Conservation (phyloP, 805 yeast species). For the Yarrowia keelungensis region DNA sequence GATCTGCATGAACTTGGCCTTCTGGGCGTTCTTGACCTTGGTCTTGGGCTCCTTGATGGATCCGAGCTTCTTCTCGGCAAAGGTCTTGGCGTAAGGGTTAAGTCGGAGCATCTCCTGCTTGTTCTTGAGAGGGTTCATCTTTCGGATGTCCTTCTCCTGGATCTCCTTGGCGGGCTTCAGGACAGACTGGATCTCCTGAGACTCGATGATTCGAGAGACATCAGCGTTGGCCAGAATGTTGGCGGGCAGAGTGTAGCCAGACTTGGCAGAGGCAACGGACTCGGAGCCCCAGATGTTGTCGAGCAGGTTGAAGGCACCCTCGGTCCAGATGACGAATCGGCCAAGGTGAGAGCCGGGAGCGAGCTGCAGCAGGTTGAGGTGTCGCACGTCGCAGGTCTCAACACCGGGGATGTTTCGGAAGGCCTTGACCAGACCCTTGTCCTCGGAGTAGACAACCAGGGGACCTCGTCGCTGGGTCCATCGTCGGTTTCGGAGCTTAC, state of each 20-base stretch:
- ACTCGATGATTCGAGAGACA: conserved; percentile 96
- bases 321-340: conserved; percentile 99
- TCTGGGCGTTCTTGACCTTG: conserved; percentile 52
- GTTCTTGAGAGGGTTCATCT: conserved; percentile 99
- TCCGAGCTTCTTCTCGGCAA: conserved; percentile 88
- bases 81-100: conserved; percentile 99
- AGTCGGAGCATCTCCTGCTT: conserved; percentile 96
- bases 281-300: conserved; percentile 98
- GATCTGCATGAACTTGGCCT: conserved; percentile 39
- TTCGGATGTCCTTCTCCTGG: conserved; percentile 92
- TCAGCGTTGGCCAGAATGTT: conserved; percentile 96
- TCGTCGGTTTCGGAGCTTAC: conserved; percentile 99
- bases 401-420: conserved; percentile 99
- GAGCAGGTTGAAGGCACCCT: conserved; percentile 94
- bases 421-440: conserved; percentile 97
- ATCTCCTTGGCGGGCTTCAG: conserved; percentile 96
- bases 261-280: conserved; percentile 76
- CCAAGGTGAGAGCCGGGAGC: conserved; percentile 99
- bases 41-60: conserved; percentile 74
- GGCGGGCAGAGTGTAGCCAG: conserved; percentile 90
- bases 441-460: conserved; percentile 96
- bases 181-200: conserved; percentile 98
- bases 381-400: conserved; percentile 90
- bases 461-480: conserved; percentile 99
- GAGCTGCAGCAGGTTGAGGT: conserved; percentile 94